Percentiles rank a stretch among this genome's conserved stretches.
These are phyloP conservation scores for Eucalyptus erythrocorys DNA, from an alignment of 345 rosid species.

Conservation along the genomic window DNA sequence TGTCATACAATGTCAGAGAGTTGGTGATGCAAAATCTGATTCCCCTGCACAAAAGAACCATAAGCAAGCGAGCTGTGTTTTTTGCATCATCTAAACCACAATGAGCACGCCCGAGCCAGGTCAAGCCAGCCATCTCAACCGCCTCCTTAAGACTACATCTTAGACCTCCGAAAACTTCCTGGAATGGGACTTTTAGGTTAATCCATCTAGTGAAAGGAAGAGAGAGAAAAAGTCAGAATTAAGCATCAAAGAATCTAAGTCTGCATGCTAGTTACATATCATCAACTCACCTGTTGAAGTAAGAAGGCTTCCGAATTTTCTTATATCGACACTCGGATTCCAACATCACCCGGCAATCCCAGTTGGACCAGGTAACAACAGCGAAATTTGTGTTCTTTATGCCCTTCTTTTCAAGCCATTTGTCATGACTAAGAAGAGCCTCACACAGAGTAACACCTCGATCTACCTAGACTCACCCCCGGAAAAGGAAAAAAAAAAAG, in stretches of 20 bases:
- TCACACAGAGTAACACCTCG: conserved; percentile 30
- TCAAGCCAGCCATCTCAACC: conserved; percentile 26
- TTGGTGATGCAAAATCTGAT: conserved; percentile 22
- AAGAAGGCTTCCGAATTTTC: conserved; percentile 31
- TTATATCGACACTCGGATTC: conserved; percentile 36
- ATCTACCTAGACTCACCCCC: conserved; percentile 15
- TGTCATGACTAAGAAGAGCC: conserved; percentile 35
- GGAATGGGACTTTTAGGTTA: conserved; percentile 27
- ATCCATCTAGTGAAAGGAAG: conserved; percentile 21
- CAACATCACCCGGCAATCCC: conserved; percentile 43
- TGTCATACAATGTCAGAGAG: conserved; percentile 14
- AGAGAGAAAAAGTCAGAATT: background rate
- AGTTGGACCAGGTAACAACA: conserved; percentile 35
- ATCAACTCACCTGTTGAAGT: conserved; percentile 20
- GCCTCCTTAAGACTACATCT: conserved; percentile 33
- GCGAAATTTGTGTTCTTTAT: conserved; percentile 26
- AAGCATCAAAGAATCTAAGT: background rate
- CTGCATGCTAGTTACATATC: background rate
- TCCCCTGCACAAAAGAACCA: conserved; percentile 20
- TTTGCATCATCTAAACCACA: conserved; percentile 35
- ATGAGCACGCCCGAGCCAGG: conserved; percentile 38
- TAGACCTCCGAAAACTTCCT: conserved; percentile 19
- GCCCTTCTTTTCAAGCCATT: conserved; percentile 41
- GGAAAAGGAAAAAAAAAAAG: background rate
- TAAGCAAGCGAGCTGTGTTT: conserved; percentile 29